phyloP scores from a whole-genome alignment of 345 rosid species.

The Brassica nigra region DNA sequence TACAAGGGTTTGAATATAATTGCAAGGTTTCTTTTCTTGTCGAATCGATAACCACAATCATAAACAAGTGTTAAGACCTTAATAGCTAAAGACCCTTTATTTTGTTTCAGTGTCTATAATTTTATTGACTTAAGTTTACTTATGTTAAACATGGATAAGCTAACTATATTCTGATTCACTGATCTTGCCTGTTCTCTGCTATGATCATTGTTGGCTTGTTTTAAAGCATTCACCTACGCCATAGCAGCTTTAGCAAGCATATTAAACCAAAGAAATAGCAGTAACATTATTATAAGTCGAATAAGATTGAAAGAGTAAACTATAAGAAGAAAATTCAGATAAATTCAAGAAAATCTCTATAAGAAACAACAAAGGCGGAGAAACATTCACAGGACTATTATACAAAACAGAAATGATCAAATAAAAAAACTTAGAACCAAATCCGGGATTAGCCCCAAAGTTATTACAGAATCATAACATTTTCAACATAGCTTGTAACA shows the following conservation, averaged over 20 bases:
- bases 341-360: neutral
- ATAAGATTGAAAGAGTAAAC: too few relatives aligned
- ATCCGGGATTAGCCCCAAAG: too few relatives aligned
- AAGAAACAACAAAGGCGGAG: neutral
- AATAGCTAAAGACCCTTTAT: conserved; percentile 4
- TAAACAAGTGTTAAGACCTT: conserved; percentile 11
- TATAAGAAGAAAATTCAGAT: neutral
- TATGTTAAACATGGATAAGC: neutral
- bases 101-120: conserved; percentile 18
- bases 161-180: conserved; percentile 8
- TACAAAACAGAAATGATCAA: neutral
- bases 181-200: neutral
- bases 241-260: neutral
- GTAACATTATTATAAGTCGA: too few relatives aligned
- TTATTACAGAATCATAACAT: too few relatives aligned
- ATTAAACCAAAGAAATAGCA: too few relatives aligned
- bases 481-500: too few relatives aligned
- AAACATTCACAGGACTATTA: neutral
- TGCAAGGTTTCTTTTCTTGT: neutral
- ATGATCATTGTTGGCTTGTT: neutral
- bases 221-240: neutral
- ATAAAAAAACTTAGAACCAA: neutral
- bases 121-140: conserved; percentile 17
- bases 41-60: conserved; percentile 14
- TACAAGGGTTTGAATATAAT: conserved; percentile 75